Percentiles rank a stretch among this genome's conserved stretches.
Conservation (phyloP, 2,329 filamentous ascomycete species). For the Penicillium occitanis region DNA sequence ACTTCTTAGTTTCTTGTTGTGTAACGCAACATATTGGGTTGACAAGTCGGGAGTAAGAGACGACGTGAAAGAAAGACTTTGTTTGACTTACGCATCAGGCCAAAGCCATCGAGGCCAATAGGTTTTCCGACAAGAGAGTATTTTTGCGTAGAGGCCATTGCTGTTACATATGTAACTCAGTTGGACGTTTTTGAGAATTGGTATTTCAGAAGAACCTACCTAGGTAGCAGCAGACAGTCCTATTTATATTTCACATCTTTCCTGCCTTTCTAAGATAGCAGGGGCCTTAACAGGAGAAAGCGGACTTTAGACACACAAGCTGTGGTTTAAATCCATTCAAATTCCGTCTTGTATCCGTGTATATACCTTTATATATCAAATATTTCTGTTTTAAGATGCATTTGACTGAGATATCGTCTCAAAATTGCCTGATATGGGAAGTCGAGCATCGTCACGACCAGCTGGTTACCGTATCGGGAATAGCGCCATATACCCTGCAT, state of each 20-base stretch:
- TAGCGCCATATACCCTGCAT: background rate
- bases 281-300: background rate
- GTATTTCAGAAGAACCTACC: background rate
- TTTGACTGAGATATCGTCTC: background rate
- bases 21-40: background rate
- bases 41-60: background rate
- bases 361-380: no score
- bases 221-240: background rate
- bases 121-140: slow-evolving; percentile 19
- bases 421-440: background rate
- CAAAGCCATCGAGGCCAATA: slow-evolving; percentile 21
- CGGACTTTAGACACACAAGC: background rate
- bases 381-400: background rate
- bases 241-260: slow-evolving; percentile 2
- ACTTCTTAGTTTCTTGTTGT: background rate
- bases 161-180: background rate
- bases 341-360: background rate
- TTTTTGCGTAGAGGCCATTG: background rate
- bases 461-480: slow-evolving; percentile 2
- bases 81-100: slow-evolving; percentile 21
- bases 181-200: no score
- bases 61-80: background rate
- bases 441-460: background rate
- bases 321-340: background rate
- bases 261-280: background rate